These are phyloP conservation scores for Picochlorum costavermella DNA, from an alignment of 139 green algal genomes.

Conservation along the genomic window DNA sequence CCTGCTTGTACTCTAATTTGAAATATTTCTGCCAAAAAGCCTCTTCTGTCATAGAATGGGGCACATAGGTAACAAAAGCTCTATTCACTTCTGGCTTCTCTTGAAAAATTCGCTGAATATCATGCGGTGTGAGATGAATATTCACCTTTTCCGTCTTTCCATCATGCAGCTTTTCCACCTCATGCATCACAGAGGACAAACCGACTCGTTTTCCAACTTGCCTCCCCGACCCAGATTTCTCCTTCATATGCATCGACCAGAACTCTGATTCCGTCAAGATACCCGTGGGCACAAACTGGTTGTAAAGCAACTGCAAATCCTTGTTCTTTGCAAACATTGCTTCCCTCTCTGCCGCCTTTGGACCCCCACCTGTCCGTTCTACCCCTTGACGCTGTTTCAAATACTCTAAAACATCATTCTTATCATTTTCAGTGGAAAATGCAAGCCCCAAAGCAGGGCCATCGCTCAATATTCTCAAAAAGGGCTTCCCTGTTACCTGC, in stretches of 20 bases:
- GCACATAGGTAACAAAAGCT: slow-evolving; percentile 42
- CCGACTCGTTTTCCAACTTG: slow-evolving; percentile 22
- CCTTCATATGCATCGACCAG: slow-evolving; percentile 18
- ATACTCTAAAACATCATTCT: slow-evolving; percentile 22
- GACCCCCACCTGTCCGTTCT: slow-evolving; percentile 2
- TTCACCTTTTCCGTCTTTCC: slow-evolving; percentile 33
- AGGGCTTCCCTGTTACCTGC: slow-evolving; percentile 29
- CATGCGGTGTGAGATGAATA: slow-evolving; percentile 28
- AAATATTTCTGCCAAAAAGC: slow-evolving; percentile 48
- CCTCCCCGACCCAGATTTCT: slow-evolving; percentile 6
- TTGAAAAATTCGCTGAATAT: slow-evolving; percentile 31
- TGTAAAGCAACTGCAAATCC: slow-evolving; percentile 33
- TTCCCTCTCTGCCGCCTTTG: background rate
- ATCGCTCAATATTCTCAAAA: slow-evolving; percentile 13
- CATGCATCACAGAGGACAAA: slow-evolving; percentile 34
- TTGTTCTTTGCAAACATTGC: slow-evolving; percentile 19
- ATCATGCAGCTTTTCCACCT: slow-evolving; percentile 21
- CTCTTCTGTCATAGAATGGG: slow-evolving; percentile 29
- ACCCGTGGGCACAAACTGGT: slow-evolving; percentile 32
- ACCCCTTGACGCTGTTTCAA: slow-evolving; percentile 11
- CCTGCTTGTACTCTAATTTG: slow-evolving; percentile 30
- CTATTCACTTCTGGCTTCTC: slow-evolving; percentile 41
- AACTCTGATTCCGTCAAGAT: slow-evolving; percentile 42
- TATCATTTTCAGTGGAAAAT: slow-evolving; percentile 18
- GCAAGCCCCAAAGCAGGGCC: slow-evolving; percentile 10